A percentile compares a stretch with the other conserved stretches of the same genome.
Conservation (phyloP, 306 rosid species). For the Vigna trinervia region DNA sequence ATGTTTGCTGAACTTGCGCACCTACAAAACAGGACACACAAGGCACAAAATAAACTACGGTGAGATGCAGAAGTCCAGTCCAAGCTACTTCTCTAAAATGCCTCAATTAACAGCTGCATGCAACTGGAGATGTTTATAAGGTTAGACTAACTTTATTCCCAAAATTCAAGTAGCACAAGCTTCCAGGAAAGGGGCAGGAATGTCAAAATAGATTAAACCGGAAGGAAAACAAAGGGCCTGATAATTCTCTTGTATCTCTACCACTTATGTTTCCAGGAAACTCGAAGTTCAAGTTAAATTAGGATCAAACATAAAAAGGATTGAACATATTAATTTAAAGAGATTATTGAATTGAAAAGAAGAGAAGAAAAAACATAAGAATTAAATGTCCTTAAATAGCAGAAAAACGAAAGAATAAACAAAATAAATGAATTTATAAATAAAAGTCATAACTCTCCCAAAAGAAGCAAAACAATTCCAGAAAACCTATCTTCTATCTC, state of each 20-base stretch:
- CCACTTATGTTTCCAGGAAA: slow-evolving; percentile 12
- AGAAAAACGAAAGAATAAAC: slow-evolving; percentile 17
- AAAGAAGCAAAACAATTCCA: background rate
- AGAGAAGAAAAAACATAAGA: background rate
- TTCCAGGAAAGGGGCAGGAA: slow-evolving; percentile 25
- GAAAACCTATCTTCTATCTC: slow-evolving; percentile 21
- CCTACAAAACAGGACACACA: slow-evolving; percentile 62
- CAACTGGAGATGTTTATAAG: slow-evolving; percentile 3
- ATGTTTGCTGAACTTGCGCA: slow-evolving; percentile 95
- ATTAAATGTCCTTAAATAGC: slow-evolving; percentile 16
- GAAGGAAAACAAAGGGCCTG: slow-evolving; percentile 29
- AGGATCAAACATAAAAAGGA: slow-evolving; percentile 24
- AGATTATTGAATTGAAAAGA: slow-evolving; percentile 6
- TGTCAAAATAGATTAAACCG: background rate
- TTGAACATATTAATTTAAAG: slow-evolving; percentile 12
- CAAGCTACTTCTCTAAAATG: slow-evolving; percentile 29
- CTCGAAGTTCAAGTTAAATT: slow-evolving; percentile 27
- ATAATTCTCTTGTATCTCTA: slow-evolving; percentile 15
- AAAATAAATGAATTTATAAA: slow-evolving; percentile 9
- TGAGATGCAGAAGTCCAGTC: slow-evolving; percentile 20
- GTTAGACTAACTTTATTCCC: slow-evolving; percentile 7
- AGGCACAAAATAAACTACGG: slow-evolving; percentile 10
- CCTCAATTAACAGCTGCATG: slow-evolving; percentile 23
- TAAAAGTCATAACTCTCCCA: background rate
- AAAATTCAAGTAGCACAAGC: slow-evolving; percentile 26